Conservation (phyloP, 768 basidiomycete genomes). For the Kwoniella dejecticola region DNA sequence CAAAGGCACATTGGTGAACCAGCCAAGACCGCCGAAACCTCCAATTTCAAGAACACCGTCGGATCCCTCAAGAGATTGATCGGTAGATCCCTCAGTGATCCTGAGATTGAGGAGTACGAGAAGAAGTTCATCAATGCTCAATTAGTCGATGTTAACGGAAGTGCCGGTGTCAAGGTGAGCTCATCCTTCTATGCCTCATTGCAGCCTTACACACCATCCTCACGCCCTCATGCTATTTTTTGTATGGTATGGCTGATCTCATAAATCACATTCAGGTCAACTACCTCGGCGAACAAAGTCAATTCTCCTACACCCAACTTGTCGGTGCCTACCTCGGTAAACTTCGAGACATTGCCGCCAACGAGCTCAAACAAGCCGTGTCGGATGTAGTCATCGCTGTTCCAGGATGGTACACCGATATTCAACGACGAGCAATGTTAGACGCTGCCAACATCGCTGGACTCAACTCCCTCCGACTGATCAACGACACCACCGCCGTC, state of each 20-base stretch:
- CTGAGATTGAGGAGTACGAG: slow-evolving; percentile 76
- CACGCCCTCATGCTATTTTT: too few species aligned
- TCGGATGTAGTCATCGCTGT: slow-evolving; percentile 94
- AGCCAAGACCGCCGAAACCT: slow-evolving; percentile 96
- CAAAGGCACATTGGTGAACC: slow-evolving; percentile 89
- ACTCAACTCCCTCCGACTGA: slow-evolving; percentile 86
- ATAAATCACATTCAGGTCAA: slow-evolving; percentile 65
- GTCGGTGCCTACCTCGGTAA: slow-evolving; percentile 88
- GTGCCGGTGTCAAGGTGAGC: slow-evolving; percentile 82
- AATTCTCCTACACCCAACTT: slow-evolving; percentile 86
- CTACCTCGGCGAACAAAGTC: slow-evolving; percentile 77
- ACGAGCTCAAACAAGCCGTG: slow-evolving; percentile 81
- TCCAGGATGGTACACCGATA: slow-evolving; percentile 94
- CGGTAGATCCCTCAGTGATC: slow-evolving; percentile 75
- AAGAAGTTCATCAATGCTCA: slow-evolving; percentile 87
- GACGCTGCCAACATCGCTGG: slow-evolving; percentile 88
- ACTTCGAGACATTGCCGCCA: slow-evolving; percentile 79
- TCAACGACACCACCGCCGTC: slow-evolving; percentile 94
- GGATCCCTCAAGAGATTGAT: slow-evolving; percentile 88
- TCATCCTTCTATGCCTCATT: too few species aligned
- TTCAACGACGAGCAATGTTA: slow-evolving; percentile 83
- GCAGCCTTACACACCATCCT: too few species aligned
- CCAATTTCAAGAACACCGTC: slow-evolving; percentile 96
- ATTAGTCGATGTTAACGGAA: slow-evolving; percentile 79
- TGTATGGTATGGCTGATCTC: too few species aligned